Evolutionary conservation across 768 basidiomycete species (phyloP).

Genomic region (Mycena vitilis): DNA sequence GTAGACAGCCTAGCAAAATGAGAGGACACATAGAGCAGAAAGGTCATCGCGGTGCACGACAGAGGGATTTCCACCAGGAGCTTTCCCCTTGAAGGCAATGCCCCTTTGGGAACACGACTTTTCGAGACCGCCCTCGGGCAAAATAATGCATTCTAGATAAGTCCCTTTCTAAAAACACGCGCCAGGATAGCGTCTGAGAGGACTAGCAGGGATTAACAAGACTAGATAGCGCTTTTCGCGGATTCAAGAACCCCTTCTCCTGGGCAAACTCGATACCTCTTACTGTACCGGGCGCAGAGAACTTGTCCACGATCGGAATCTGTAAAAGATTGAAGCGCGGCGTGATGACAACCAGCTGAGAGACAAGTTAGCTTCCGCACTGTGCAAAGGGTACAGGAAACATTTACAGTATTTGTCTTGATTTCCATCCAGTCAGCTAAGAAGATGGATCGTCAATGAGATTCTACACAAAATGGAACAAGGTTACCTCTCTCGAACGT

Average conservation of each 20-base stretch:
- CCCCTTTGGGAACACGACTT: too few relatives aligned
- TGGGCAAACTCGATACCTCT: slow-evolving; percentile 88
- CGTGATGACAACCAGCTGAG: slow-evolving; percentile 92
- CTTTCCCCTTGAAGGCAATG: too few relatives aligned
- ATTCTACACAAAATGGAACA: neutral
- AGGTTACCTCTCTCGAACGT: slow-evolving; percentile 91
- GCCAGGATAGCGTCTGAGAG: neutral
- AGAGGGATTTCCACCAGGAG: too few relatives aligned
- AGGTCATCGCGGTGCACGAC: slow-evolving; percentile 7
- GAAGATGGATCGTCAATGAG: slow-evolving; percentile 14
- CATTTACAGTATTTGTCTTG: slow-evolving; percentile 72
- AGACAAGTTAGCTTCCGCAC: neutral
- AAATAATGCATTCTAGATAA: slow-evolving; percentile 2
- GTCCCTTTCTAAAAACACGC: too few relatives aligned
- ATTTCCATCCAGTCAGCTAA: slow-evolving; percentile 99
- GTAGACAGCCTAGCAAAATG: slow-evolving; percentile 69
- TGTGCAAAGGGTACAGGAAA: neutral
- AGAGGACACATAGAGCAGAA: slow-evolving; percentile 29
- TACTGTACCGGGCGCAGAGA: slow-evolving; percentile 78
- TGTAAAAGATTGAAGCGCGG: slow-evolving; percentile 96
- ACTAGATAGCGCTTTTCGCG: slow-evolving; percentile 49
- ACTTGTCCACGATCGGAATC: slow-evolving; percentile 94
- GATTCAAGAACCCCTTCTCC: slow-evolving; percentile 81
- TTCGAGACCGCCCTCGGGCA: too few relatives aligned
- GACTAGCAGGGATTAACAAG: slow-evolving; percentile 6